These are phyloP conservation scores for Quercus tomentella DNA, from an alignment of 331 rosid species.

Conservation along the genomic window DNA sequence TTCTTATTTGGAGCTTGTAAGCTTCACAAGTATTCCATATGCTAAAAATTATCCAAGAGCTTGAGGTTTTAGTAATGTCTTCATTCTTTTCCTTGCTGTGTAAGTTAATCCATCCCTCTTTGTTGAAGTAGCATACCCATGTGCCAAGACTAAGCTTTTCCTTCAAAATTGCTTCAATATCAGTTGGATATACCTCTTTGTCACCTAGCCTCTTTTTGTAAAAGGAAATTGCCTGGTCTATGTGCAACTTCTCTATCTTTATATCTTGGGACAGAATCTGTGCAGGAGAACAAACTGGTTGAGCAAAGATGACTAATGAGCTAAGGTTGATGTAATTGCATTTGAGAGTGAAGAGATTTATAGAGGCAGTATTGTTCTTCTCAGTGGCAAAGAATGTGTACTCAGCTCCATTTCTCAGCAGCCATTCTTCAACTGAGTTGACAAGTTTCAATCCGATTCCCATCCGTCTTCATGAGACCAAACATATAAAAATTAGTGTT, in stretches of 20 bases:
- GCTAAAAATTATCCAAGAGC: conserved; percentile 70
- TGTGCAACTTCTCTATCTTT: conserved; percentile 46
- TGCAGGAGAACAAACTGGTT: conserved; percentile 32
- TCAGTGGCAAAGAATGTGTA: conserved; percentile 65
- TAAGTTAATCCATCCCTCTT: conserved; percentile 40
- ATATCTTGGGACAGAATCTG: conserved; percentile 31
- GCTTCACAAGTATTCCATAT: conserved; percentile 65
- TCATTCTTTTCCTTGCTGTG: conserved; percentile 12
- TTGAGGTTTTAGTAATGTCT: conserved; percentile 25
- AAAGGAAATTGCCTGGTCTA: conserved; percentile 50
- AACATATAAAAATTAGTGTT: background rate
- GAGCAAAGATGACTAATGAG: conserved; percentile 58
- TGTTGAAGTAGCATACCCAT: conserved; percentile 62
- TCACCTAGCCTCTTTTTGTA: conserved; percentile 37
- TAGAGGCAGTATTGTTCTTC: conserved; percentile 51
- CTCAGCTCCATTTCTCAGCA: conserved; percentile 63
- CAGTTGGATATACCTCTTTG: conserved; percentile 54
- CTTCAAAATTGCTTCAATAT: conserved; percentile 57
- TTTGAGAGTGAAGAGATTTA: conserved; percentile 56
- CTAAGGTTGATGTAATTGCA: conserved; percentile 52
- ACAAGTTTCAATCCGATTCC: conserved; percentile 65
- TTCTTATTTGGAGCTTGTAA: conserved; percentile 44
- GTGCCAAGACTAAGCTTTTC: conserved; percentile 68
- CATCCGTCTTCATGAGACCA: conserved; percentile 43
- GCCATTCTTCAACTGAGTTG: conserved; percentile 68